Base-by-base conservation (phyloP, 441 rosid genomes). In the Croton setiger region DNA sequence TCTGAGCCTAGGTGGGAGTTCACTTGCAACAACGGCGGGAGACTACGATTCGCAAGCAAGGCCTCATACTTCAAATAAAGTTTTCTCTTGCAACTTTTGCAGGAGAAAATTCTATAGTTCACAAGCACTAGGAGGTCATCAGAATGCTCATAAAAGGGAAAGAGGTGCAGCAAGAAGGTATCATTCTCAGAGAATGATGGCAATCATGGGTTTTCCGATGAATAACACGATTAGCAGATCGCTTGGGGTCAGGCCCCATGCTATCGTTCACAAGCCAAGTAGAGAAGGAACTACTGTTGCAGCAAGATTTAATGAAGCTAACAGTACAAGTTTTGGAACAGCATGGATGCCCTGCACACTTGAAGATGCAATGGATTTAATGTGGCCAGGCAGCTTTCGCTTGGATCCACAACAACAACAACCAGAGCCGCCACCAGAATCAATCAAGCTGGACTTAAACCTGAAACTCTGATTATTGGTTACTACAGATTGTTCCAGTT, bases 81-180 rank as follows among this genome's bases (percentile, higher is more conserved):
- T 85, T 65, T 89, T 85, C 80, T 85, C 92, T 7, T 89, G 95
- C 39, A 85, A 87, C 77, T 89, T 85, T 71, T 89, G 95, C 80
- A 81, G 81, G 81, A 87, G 92, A 70, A 89, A 88, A 75, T 89
- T 89, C 79, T 89, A 71, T 74, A 89, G 91, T 70, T 85, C 95
- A 45, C 95, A 89, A 67, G 95, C 95, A 48, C 74, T 89, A 48
- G 95, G 95, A 20, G 95, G 95, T 56, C 95, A 89, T 76, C 95
- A 89, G 81, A 89, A 89, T 60, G 95, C 95, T 61, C 95, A 89
- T 82, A 89, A 88, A 75, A 78, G 92, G 69, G 90, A 88, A 76
- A 83, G 95, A 71, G 92, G 91, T 48, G 90, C 86, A 20, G 87
- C 88, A 35, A 79, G 83, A 77, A 87, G 84, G 75, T 81, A 77